A percentile compares a stretch with the other conserved stretches of the same genome.
Evolutionary conservation across 352 stramenopile genomes (phyloP).

Genomic region (Phytophthora colocasiae): DNA sequence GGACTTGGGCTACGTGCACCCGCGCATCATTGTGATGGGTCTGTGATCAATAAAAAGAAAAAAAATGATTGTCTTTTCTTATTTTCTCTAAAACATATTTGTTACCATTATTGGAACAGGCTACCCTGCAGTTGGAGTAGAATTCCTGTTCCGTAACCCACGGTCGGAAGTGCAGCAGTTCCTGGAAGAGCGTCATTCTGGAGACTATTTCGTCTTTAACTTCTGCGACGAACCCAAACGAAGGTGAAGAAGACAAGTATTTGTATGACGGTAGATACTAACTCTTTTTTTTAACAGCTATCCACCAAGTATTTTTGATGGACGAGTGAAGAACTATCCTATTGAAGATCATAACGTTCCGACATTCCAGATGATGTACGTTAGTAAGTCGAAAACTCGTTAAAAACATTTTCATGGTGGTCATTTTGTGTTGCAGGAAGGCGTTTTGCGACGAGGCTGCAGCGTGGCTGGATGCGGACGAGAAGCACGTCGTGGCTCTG

Average conservation of each 20-base stretch:
- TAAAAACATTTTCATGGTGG: neutral
- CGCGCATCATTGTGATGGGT: constrained; percentile 84
- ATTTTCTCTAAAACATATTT: constrained; percentile 3
- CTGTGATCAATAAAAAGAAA: constrained; percentile 5
- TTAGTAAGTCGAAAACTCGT: neutral
- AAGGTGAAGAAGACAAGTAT: constrained; percentile 29
- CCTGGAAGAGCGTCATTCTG: constrained; percentile 52
- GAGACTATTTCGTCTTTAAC: constrained; percentile 81
- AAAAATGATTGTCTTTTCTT: constrained; percentile 11
- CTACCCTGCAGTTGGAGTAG: constrained; percentile 61
- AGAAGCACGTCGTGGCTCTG: constrained; percentile 59
- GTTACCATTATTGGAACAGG: too few species aligned
- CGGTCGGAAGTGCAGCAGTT: constrained; percentile 63
- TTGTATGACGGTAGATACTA: neutral
- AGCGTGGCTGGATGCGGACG: constrained; percentile 54
- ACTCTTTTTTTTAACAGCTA: constrained; percentile 44
- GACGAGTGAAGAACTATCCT: constrained; percentile 56
- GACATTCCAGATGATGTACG: constrained; percentile 69
- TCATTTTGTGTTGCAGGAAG: constrained; percentile 43
- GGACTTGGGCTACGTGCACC: constrained; percentile 78
- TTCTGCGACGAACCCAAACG: constrained; percentile 70
- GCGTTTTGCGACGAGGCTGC: constrained; percentile 78
- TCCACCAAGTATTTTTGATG: constrained; percentile 53
- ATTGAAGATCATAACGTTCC: constrained; percentile 84
- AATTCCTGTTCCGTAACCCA: constrained; percentile 71